Conservation (phyloP, 164 flowering plant species). For the grape (Vitis vinifera) region ASM3070453v1 NC_081813.1:1246001-1246500, state of each 20-base stretch:
- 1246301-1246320: conserved; percentile 47
- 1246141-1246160: conserved; percentile 50
- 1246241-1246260: conserved; percentile 90
- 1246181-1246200: conserved; percentile 69
- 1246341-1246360: conserved; percentile 48
- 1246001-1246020: background rate
- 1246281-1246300: conserved; percentile 59
- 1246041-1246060: background rate
- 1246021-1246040: background rate
- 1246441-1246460: conserved; percentile 60
- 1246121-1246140: conserved; percentile 77
- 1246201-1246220: conserved; percentile 55
- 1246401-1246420: conserved; percentile 90
- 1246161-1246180: conserved; percentile 72
- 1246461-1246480: conserved; percentile 36
- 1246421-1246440: conserved; percentile 81
- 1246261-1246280: conserved; percentile 62
- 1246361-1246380: conserved; percentile 62
- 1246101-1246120: conserved; percentile 63
- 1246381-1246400: conserved; percentile 75
- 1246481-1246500: conserved; percentile 46
- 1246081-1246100: conserved; percentile 70
- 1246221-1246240: conserved; percentile 79
- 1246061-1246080: conserved; percentile 48
- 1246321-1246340: conserved; percentile 32